Conservation (phyloP, 805 yeast species). For the Candida xiaguanensis region DNA sequence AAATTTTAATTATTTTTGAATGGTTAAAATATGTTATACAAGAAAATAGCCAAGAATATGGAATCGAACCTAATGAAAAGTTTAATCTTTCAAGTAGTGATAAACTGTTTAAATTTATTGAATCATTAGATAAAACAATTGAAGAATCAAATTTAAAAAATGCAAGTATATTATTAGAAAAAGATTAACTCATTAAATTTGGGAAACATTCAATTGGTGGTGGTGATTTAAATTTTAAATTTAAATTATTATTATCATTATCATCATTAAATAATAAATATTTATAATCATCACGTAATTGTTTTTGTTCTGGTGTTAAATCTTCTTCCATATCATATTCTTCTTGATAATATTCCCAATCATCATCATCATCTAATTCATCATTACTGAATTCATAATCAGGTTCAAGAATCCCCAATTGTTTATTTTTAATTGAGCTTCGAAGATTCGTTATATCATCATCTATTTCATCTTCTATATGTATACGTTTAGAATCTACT, state of each 20-base stretch:
- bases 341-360: slow-evolving; percentile 9
- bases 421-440: slow-evolving; percentile 9
- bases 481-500: slow-evolving; percentile 13
- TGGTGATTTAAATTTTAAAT: slow-evolving; percentile 12
- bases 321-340: slow-evolving; percentile 6
- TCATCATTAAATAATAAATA: slow-evolving; percentile 8
- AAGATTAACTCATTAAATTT: slow-evolving; percentile 13
- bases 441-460: slow-evolving; percentile 20
- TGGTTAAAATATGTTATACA: slow-evolving; percentile 58
- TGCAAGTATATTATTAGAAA: slow-evolving; percentile 73
- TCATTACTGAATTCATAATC: slow-evolving; percentile 9
- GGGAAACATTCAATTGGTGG: slow-evolving; percentile 27
- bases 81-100: slow-evolving; percentile 32
- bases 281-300: slow-evolving; percentile 11
- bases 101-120: slow-evolving; percentile 51
- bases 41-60: slow-evolving; percentile 45
- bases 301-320: slow-evolving; percentile 10
- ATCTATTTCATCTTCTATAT: slow-evolving; percentile 20
- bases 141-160: slow-evolving; percentile 76
- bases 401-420: slow-evolving; percentile 9
- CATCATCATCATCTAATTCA: slow-evolving; percentile 10
- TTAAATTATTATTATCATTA: background rate
- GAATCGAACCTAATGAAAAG: slow-evolving; percentile 37
- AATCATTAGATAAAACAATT: slow-evolving; percentile 53
- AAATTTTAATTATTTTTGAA: slow-evolving; percentile 58